Base-by-base conservation (phyloP, 2,329 filamentous ascomycete genomes). In the Clonostachys chloroleuca region DNA sequence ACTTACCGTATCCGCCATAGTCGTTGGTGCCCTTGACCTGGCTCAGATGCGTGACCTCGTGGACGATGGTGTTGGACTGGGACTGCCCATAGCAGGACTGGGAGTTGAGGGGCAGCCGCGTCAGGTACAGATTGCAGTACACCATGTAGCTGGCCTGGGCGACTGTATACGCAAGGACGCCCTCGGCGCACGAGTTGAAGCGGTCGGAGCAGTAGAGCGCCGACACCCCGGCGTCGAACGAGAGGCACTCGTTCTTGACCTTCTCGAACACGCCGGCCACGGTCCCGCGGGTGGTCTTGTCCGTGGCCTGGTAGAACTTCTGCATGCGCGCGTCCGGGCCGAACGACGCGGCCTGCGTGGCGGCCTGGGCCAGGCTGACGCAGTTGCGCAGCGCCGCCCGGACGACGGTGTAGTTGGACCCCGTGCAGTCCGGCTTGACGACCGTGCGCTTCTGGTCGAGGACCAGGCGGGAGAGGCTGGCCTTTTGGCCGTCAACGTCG, bases 11-110 rank as follows among this genome's bases (percentile, higher is more conserved):
- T 30, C 80, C 81, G 30, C 69, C 76, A 45, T 75, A 67, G 57
- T 87, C 84, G 3, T 74, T 61, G 3, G 83, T 86, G 9, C 81
- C 79, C 47, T 78, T 79, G 51, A 64, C 66, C 72, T 59, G 74
- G 64, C n/a, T 75, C 70, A 76, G 52, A 58, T 87, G 84, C 9
- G 83, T 85, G 53, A 74, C 70, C 70, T 88, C 84, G 57, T 88
- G 84, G 13, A 88, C 62, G 34, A 74, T 74, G 14, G 83, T 86
- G 10, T 77, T 83, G 3, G 78, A 80, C 65, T 84, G 80, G 57
- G 86, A 83, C 64, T 87, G 83, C 3, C 56, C 74, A 58, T 86
- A 81, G 68, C 84, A 88, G 2, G 60, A 64, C 10, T 54, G 55
- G 10, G 74, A 66, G 33, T 80, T 49, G 2, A 70, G 68, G 0